A percentile compares a stretch with the other conserved stretches of the same genome.
Conservation (phyloP, 345 rosid species). For the Hibiscus mutabilis region DNA sequence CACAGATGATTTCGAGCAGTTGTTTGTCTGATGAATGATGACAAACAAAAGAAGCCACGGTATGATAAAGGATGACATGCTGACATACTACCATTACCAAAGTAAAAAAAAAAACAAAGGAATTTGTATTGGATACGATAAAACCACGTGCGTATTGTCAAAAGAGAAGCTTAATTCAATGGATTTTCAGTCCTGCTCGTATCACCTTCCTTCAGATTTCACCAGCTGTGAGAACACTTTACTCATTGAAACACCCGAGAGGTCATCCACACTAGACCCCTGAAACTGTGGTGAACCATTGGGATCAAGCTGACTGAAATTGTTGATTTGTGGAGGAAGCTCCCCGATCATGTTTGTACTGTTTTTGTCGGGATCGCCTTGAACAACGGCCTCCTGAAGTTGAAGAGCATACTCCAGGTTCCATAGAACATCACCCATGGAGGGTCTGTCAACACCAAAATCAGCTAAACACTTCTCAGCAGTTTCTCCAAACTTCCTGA, state of each 20-base stretch:
- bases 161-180: background rate
- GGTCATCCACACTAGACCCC: conserved; percentile 37
- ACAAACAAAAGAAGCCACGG: background rate
- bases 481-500: conserved; percentile 75
- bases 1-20: background rate
- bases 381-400: conserved; percentile 58
- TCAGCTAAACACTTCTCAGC: conserved; percentile 92
- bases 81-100: background rate
- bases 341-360: conserved; percentile 70
- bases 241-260: conserved; percentile 63
- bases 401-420: conserved; percentile 84
- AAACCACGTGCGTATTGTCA: background rate
- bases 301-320: conserved; percentile 38
- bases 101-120: background rate
- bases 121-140: background rate
- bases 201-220: conserved; percentile 73
- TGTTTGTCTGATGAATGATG: background rate
- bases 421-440: conserved; percentile 91
- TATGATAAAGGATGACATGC: background rate
- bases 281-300: conserved; percentile 31
- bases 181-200: background rate
- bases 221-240: conserved; percentile 79
- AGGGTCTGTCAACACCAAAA: conserved; percentile 70
- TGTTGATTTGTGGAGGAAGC: conserved; percentile 46
- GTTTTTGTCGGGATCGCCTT: conserved; percentile 56